These are phyloP conservation scores for Tolypocladium ophioglossoides DNA, from an alignment of 2,329 filamentous ascomycete species.

Conservation along the genomic window DNA sequence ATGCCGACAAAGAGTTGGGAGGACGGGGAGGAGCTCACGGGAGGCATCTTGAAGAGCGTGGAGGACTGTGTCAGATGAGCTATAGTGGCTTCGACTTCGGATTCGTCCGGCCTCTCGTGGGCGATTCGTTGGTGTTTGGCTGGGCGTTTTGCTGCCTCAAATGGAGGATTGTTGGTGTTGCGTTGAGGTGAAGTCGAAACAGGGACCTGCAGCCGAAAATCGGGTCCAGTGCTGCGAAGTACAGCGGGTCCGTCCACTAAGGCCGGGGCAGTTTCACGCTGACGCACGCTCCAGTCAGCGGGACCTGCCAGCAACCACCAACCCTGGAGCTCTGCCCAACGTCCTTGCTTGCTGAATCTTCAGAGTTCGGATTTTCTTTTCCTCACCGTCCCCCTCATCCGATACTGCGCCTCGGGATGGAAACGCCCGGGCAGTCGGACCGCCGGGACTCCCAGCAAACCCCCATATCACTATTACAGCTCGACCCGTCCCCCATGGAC, in stretches of 20 bases:
- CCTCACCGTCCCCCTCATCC: not conserved
- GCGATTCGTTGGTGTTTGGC: not conserved
- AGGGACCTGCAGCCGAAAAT: not conserved
- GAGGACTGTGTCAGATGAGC: not conserved
- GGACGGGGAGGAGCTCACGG: conserved; percentile 32
- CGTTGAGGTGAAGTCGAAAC: not conserved
- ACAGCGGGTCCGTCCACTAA: not conserved
- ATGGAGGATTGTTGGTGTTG: not conserved
- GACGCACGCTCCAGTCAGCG: not conserved
- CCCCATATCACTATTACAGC: conserved; percentile 57
- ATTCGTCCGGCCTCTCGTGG: not conserved
- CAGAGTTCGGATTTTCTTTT: not conserved
- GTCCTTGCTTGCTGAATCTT: not conserved
- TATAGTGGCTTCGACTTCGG: not conserved
- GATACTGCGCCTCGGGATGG: conserved; percentile 3
- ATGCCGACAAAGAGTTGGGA: conserved; percentile 34
- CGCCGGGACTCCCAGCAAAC: conserved; percentile 39
- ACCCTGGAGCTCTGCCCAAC: not conserved
- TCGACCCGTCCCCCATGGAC: conserved; percentile 75
- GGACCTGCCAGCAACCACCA: not conserved
- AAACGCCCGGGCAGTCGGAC: conserved; percentile 7
- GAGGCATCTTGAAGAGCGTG: conserved; percentile 36
- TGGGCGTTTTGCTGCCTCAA: not conserved
- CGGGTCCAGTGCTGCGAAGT: not conserved
- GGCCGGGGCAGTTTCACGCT: not conserved